These are phyloP conservation scores for Manihot esculenta DNA, from an alignment of 441 rosid species.

Conservation along the genomic window DNA sequence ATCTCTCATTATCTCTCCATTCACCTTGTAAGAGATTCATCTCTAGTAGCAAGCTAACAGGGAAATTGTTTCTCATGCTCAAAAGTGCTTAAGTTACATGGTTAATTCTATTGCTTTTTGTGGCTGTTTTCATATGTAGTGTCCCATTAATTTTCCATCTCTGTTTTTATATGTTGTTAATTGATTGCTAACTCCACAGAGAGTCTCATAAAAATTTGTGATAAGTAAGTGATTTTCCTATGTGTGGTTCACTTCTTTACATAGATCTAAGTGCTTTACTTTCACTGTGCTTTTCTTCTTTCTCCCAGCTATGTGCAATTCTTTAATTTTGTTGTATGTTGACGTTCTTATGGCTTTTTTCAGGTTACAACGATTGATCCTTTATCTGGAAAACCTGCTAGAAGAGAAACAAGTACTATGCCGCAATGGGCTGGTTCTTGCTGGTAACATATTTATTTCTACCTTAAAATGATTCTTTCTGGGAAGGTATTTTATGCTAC, in stretches of 20 bases:
- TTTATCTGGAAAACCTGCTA: conserved; percentile 70
- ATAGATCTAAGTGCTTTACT: background rate
- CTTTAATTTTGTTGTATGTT: background rate
- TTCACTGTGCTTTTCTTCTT: background rate
- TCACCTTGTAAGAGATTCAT: too few species aligned
- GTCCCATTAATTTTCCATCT: background rate
- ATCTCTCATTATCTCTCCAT: too few species aligned
- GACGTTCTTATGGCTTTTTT: conserved; percentile 21
- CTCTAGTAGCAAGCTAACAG: too few species aligned
- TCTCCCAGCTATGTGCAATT: conserved; percentile 10
- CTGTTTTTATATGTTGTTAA: conserved; percentile 12
- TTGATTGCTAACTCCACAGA: background rate
- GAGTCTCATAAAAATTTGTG: background rate
- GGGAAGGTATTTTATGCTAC: background rate
- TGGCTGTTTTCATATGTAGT: too few species aligned
- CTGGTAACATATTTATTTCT: conserved; percentile 54
- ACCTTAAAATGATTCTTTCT: conserved; percentile 2
- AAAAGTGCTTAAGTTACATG: too few species aligned
- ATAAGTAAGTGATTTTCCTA: background rate
- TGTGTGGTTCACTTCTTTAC: background rate
- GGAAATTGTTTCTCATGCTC: too few species aligned
- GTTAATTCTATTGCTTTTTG: too few species aligned
- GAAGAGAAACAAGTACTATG: conserved; percentile 97
- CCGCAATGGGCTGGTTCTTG: conserved; percentile 99
- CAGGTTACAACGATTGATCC: conserved; percentile 71